phyloP scores from a whole-genome alignment of 208 protist species.

The Blastocrithidia nonstop region DNA sequence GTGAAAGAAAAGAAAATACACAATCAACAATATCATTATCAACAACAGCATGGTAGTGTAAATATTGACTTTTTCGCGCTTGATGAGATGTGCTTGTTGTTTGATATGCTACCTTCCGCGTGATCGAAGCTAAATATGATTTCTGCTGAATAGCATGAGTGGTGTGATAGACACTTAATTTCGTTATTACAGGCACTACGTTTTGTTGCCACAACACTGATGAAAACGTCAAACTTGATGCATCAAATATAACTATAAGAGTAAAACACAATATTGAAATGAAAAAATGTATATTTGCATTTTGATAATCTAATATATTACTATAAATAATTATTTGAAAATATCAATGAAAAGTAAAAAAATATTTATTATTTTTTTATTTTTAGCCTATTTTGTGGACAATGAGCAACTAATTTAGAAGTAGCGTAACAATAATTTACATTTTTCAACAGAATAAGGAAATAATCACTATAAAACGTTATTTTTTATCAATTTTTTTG shows the following conservation, averaged over 20 bases:
- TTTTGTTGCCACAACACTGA: constrained; percentile 50
- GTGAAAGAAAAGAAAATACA: too few species aligned
- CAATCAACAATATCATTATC: too few species aligned
- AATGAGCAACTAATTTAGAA: too few species aligned
- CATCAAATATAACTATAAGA: constrained; percentile 1
- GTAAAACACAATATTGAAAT: neutral
- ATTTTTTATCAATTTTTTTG: neutral
- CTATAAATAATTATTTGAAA: constrained; percentile 3
- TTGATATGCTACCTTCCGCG: constrained; percentile 34
- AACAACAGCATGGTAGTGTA: too few species aligned
- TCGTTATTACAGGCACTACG: constrained; percentile 49
- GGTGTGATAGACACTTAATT: constrained; percentile 27
- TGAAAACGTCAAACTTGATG: constrained; percentile 65
- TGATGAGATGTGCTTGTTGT: constrained; percentile 44
- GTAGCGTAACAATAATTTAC: too few species aligned
- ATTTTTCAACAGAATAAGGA: too few species aligned
- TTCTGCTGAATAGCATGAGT: constrained; percentile 30
- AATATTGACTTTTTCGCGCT: too few species aligned
- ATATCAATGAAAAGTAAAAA: neutral
- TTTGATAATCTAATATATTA: constrained; percentile 9
- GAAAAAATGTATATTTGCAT: neutral
- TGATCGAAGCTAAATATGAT: constrained; percentile 35
- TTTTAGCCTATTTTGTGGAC: neutral
- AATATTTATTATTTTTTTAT: neutral
- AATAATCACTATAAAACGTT: neutral